Evolutionary conservation across 148 eudicot species (phyloP).

Genomic region (Rhododendron henanense): DNA sequence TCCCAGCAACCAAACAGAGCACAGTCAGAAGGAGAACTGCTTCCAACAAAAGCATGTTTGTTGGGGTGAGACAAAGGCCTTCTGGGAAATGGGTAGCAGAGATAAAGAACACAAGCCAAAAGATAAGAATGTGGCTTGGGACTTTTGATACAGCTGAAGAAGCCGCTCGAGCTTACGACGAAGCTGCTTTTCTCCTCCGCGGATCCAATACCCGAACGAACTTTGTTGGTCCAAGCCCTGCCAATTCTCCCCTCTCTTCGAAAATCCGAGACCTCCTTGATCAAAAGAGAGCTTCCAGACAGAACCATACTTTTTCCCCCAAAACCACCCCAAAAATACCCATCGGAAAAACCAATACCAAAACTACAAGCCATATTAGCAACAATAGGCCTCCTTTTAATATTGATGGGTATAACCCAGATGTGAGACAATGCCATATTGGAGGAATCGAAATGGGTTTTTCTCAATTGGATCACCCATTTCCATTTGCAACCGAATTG

Average conservation of each 20-base stretch:
- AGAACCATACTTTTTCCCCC: slow-evolving; percentile 2
- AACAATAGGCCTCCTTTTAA: neutral
- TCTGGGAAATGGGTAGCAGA: slow-evolving; percentile 81
- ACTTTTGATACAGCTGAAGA: slow-evolving; percentile 71
- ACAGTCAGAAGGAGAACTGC: slow-evolving; percentile 12
- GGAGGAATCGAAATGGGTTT: slow-evolving; percentile 16
- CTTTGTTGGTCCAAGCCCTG: slow-evolving; percentile 27
- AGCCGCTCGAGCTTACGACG: slow-evolving; percentile 69
- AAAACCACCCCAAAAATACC: neutral
- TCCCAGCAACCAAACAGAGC: slow-evolving; percentile 13
- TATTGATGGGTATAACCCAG: slow-evolving; percentile 24
- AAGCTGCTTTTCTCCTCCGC: slow-evolving; percentile 64
- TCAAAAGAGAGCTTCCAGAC: slow-evolving; percentile 32
- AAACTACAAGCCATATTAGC: neutral
- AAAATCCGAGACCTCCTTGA: slow-evolving; percentile 53
- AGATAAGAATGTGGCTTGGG: slow-evolving; percentile 67
- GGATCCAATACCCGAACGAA: slow-evolving; percentile 67
- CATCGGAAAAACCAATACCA: neutral
- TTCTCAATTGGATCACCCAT: slow-evolving; percentile 14
- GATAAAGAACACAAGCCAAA: slow-evolving; percentile 63
- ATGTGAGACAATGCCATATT: slow-evolving; percentile 18
- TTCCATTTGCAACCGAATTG: neutral
- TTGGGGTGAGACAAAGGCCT: slow-evolving; percentile 72
- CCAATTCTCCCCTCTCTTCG: slow-evolving; percentile 43
- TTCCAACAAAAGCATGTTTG: slow-evolving; percentile 41